A percentile compares a stretch with the other conserved stretches of the same genome.
Evolutionary conservation across 2,329 filamentous ascomycete genomes (phyloP).

Genomic region (Endothia cerciana): DNA sequence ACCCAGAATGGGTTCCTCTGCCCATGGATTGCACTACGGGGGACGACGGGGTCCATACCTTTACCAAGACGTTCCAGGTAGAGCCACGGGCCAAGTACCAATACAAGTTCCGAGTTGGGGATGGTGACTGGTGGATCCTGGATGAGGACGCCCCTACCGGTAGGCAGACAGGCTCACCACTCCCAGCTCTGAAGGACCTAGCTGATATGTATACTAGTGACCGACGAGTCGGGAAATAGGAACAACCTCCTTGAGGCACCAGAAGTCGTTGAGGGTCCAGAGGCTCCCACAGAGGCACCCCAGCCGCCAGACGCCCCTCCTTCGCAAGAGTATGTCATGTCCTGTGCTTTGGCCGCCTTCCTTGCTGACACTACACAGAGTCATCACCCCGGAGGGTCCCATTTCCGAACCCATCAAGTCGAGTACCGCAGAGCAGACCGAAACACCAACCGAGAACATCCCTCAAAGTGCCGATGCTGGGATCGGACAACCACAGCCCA

Average conservation of each 20-base stretch:
- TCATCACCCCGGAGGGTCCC: slow-evolving; percentile 19
- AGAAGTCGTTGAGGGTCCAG: neutral
- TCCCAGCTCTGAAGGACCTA: neutral
- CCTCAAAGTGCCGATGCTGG: slow-evolving; percentile 5
- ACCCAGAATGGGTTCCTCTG: slow-evolving; percentile 67
- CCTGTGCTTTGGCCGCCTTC: neutral
- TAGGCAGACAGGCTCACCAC: slow-evolving; percentile 40
- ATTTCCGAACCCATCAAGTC: slow-evolving; percentile 10
- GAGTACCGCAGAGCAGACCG: neutral
- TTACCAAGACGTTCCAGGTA: slow-evolving; percentile 59
- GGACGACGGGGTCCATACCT: slow-evolving; percentile 59
- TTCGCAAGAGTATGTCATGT: slow-evolving; percentile 18
- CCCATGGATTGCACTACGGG: slow-evolving; percentile 65
- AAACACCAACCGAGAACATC: neutral
- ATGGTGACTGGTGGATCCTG: slow-evolving; percentile 71
- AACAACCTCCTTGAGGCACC: slow-evolving; percentile 52
- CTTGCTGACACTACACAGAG: neutral
- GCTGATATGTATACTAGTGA: slow-evolving; percentile 34
- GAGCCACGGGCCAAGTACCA: slow-evolving; percentile 64
- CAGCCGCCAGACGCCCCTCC: slow-evolving; percentile 23
- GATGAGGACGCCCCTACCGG: slow-evolving; percentile 65
- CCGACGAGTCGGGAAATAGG: slow-evolving; percentile 50
- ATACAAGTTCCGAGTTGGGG: slow-evolving; percentile 75
- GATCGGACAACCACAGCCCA: slow-evolving; percentile 23
- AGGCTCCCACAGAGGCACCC: slow-evolving; percentile 18